phyloP scores from a whole-genome alignment of 345 rosid species.

The Ceriops zippeliana region DNA sequence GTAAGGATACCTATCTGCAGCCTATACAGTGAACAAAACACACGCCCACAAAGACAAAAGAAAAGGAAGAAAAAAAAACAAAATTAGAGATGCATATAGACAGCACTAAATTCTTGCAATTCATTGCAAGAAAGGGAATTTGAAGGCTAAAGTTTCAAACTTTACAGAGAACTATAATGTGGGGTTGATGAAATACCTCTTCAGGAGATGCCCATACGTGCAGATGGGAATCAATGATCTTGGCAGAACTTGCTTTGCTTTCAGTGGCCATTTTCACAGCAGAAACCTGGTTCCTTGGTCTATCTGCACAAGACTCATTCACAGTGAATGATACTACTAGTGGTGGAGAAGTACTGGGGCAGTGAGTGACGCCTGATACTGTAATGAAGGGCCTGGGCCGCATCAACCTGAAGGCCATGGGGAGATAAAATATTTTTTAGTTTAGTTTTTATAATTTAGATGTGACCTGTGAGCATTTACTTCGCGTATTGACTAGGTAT shows the following conservation, averaged over 20 bases:
- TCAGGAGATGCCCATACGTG: conserved; percentile 92
- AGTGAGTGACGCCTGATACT: conserved; percentile 6
- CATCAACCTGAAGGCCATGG: conserved; percentile 25
- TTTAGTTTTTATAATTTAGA: not conserved
- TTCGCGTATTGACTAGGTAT: too few relatives aligned
- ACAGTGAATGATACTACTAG: not conserved
- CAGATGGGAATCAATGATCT: conserved; percentile 79
- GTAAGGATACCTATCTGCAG: conserved; percentile 64
- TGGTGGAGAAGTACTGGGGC: conserved; percentile 6
- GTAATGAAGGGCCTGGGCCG: conserved; percentile 35
- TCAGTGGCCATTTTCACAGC: conserved; percentile 54
- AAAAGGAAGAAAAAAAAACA: not conserved
- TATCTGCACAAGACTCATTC: conserved; percentile 13
- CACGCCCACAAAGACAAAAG: not conserved
- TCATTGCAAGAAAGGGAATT: too few relatives aligned
- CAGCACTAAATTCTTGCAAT: not conserved
- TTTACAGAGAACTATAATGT: not conserved
- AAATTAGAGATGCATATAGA: too few relatives aligned
- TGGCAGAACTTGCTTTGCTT: conserved; percentile 24
- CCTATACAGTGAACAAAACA: conserved; percentile 38
- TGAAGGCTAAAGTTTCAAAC: not conserved
- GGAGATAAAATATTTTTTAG: not conserved
- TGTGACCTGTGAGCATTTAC: too few relatives aligned
- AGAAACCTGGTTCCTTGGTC: conserved; percentile 11
- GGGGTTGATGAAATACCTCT: conserved; percentile 42